A percentile compares a stretch with the other conserved stretches of the same genome.
phyloP scores from a whole-genome alignment of 225 moss, liverwort and hornwort species.

The Thuidium tamariscinum region DNA sequence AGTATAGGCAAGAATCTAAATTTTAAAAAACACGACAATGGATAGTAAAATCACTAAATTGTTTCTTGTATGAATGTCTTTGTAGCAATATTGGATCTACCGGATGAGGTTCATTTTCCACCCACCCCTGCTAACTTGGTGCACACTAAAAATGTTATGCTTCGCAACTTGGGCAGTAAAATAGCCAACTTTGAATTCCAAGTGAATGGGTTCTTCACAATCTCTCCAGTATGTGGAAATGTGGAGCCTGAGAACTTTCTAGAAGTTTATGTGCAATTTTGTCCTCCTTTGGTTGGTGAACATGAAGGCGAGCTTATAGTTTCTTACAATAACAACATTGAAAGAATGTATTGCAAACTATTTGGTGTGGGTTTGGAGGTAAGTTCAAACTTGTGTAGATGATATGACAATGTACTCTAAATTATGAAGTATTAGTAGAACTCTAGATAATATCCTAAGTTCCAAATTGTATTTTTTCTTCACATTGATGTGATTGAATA shows the following conservation, averaged over 20 bases:
- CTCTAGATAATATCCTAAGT: too few species aligned
- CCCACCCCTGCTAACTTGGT: slow-evolving; percentile 52
- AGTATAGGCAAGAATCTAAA: too few species aligned
- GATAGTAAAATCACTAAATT: neutral
- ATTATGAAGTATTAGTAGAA: neutral
- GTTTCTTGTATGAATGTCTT: neutral
- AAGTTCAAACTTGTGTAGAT: neutral
- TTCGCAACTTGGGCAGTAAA: slow-evolving; percentile 60
- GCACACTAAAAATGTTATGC: slow-evolving; percentile 75
- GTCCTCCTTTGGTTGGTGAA: slow-evolving; percentile 29
- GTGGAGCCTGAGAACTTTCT: slow-evolving; percentile 57
- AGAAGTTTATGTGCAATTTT: slow-evolving; percentile 60
- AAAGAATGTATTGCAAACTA: slow-evolving; percentile 33
- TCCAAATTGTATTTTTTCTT: neutral
- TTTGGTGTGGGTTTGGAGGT: slow-evolving; percentile 34
- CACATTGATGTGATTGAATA: neutral
- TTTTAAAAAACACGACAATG: fast-evolving
- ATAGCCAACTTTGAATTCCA: slow-evolving; percentile 31
- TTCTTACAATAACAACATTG: slow-evolving; percentile 12
- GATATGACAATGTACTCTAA: neutral
- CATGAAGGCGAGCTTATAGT: slow-evolving; percentile 55
- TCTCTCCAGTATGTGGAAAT: slow-evolving; percentile 29
- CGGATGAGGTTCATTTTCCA: slow-evolving; percentile 68
- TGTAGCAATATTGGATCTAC: slow-evolving; percentile 70
- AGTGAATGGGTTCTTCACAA: slow-evolving; percentile 22